Evolutionary conservation across 768 basidiomycete species (phyloP).

Genomic region (Tulasnella sp.): DNA sequence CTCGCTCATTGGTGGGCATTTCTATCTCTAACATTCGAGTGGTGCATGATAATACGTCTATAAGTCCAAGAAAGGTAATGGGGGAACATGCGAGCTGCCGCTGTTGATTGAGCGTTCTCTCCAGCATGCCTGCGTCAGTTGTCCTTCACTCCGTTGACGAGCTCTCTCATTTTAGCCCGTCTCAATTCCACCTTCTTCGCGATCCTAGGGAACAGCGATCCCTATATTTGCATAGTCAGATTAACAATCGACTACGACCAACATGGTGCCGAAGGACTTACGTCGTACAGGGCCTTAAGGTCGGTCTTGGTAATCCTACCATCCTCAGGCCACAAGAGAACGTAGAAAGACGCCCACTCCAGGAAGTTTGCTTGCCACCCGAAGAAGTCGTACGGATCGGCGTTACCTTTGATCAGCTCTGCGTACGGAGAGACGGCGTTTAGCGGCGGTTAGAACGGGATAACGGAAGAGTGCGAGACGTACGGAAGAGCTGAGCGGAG

Average conservation of each 20-base stretch:
- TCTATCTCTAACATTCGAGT: background rate
- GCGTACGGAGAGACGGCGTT: background rate
- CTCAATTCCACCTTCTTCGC: background rate
- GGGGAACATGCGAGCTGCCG: too few relatives aligned
- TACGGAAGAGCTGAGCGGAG: background rate
- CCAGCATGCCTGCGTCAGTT: background rate
- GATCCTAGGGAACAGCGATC: background rate
- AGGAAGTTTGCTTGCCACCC: background rate
- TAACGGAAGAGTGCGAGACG: background rate
- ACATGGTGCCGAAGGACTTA: background rate
- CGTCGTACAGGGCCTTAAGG: background rate
- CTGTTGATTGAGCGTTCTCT: too few relatives aligned
- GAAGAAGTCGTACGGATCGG: conserved; percentile 6
- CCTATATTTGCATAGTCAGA: background rate
- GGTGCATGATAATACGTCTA: background rate
- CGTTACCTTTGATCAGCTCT: background rate
- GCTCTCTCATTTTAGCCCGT: background rate
- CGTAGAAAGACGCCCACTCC: background rate
- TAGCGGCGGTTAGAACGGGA: background rate
- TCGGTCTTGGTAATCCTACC: background rate
- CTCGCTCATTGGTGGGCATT: background rate
- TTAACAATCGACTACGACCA: background rate
- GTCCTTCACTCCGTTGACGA: background rate
- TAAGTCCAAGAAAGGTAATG: background rate
- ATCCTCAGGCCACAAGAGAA: conserved; percentile 2